Percentiles rank a stretch among this genome's conserved stretches.
Conservation (phyloP, 139 green algal genomes). For the Tetraselmis striata region DNA sequence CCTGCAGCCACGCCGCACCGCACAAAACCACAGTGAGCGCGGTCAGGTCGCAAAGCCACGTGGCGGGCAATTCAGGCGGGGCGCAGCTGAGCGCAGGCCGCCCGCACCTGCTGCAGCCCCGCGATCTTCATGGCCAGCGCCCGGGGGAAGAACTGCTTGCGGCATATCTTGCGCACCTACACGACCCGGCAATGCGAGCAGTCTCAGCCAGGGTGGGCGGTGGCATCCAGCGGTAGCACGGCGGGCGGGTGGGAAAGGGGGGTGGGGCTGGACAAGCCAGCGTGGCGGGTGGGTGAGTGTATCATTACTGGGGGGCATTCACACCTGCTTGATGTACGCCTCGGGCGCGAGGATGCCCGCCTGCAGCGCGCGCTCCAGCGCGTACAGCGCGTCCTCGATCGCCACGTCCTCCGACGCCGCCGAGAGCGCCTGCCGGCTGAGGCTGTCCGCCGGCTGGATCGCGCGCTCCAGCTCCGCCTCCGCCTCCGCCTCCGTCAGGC, state of each 20-base stretch:
- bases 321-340: constrained; percentile 70
- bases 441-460: constrained; percentile 57
- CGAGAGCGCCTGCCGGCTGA: constrained; percentile 65
- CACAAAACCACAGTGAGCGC: not conserved
- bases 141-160: constrained; percentile 66
- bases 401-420: constrained; percentile 73
- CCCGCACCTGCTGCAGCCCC: constrained; percentile 23
- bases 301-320: not conserved
- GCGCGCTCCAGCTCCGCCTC: constrained; percentile 17
- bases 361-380: constrained; percentile 63
- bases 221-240: no score
- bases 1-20: no score
- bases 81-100: no score
- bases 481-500: not conserved
- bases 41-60: no score
- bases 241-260: no score
- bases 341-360: constrained; percentile 47
- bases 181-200: not conserved
- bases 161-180: constrained; percentile 58
- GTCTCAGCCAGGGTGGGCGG: not conserved
- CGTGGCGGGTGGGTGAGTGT: no score
- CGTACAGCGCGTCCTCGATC: constrained; percentile 76
- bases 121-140: constrained; percentile 61
- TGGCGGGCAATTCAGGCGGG: no score
- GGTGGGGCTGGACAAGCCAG: no score